Evolutionary conservation across 2,329 filamentous ascomycete genomes (phyloP).

Genomic region (Plenodomus biglobosus): DNA sequence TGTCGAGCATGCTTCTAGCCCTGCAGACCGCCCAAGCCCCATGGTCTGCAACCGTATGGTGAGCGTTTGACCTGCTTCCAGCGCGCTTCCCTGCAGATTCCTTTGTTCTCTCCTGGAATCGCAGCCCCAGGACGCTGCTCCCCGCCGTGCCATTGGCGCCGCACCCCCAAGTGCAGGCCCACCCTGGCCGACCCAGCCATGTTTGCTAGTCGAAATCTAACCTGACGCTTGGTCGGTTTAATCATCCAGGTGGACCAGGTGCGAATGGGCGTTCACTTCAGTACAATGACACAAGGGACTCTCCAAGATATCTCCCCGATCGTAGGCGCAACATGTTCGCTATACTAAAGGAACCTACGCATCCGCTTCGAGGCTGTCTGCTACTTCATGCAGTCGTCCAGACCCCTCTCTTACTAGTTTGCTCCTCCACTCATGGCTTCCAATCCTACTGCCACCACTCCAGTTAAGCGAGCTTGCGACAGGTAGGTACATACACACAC

Average conservation of each 20-base stretch:
- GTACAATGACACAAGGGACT: constrained; percentile 41
- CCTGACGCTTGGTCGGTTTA: constrained; percentile 38
- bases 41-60: constrained; percentile 29
- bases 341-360: constrained; percentile 34
- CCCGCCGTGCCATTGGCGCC: constrained; percentile 27
- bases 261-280: constrained; percentile 34
- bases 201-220: constrained; percentile 35
- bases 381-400: constrained; percentile 29
- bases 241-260: constrained; percentile 38
- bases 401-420: constrained; percentile 22
- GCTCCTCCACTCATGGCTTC: constrained; percentile 32
- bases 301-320: constrained; percentile 29
- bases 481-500: too few species aligned
- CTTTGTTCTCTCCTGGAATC: constrained; percentile 27
- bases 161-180: constrained; percentile 9
- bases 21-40: constrained; percentile 27
- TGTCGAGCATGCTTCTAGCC: constrained; percentile 27
- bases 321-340: constrained; percentile 32
- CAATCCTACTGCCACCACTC: constrained; percentile 36
- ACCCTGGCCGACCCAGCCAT: constrained; percentile 27
- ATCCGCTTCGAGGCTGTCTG: constrained; percentile 27
- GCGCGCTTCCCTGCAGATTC: constrained; percentile 30
- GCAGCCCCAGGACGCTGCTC: constrained; percentile 27
- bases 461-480: constrained; percentile 48
- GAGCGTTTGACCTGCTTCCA: constrained; percentile 30